Evolutionary conservation across 345 rosid species (phyloP), one percentile per base, ranked within the genome.

Genomic region (Atalantia buxifolia): DNA sequence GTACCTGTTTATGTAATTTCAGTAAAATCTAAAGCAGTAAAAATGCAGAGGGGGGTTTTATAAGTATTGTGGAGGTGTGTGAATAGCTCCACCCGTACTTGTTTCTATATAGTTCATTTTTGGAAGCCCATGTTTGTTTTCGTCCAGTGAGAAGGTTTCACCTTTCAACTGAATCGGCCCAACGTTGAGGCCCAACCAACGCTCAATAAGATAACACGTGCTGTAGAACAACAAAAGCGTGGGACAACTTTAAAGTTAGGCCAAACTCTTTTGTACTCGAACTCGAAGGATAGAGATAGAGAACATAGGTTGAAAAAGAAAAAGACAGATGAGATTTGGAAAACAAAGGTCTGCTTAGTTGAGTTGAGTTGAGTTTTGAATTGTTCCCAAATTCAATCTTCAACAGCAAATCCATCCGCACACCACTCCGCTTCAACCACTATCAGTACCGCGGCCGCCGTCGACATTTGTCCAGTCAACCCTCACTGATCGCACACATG

Each of bases 401-500:
- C 21, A 53, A 53, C 57, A 21, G 21, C 57, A 18, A 4, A 53
- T 53, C 57, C 22, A 18, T 53, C 57, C 57, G 57, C 57, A 18
- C 57, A 18, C 7, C 21, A 63, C 60, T 50, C 4, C 48, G n/a
- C 70, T 65, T n/a, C 7, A 33, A 19, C 42, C 59, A 0, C 48
- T 50, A 24, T 27, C 30, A 62, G 42, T 76, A n/a, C 62, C 65
- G 36, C 63, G 80, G 24, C 55, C 72, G 31, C 67, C 80, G 36
- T 55, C 55, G 61, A 72, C 45, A 4, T 14, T 36, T 55, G 19
- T 63, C n/a, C 25, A 33, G 22, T 24, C 14, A 64, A 28, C 59
- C 8, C 59, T 28, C 45, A n/a, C 57, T 50, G 78, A 77, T 85
- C 75, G 72, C 87, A 77, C 80, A 76, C 73, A 95, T 92, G 99